These are phyloP conservation scores for Yamadazyma aaseri DNA, from an alignment of 1,139 yeast genomes.

Conservation along the genomic window DNA sequence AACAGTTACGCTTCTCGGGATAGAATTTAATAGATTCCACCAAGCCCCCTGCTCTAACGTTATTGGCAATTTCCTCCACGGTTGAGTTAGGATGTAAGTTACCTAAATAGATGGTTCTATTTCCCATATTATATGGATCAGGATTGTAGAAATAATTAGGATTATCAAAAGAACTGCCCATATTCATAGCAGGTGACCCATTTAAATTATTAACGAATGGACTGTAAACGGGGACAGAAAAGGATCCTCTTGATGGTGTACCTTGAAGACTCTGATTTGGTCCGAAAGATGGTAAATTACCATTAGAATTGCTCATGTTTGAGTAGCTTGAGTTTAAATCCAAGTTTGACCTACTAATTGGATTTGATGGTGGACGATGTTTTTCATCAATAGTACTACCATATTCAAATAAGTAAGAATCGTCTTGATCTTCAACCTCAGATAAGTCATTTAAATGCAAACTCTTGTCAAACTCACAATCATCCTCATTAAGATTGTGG, in stretches of 20 bases:
- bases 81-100: conserved; percentile 46
- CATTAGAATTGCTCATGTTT: not conserved
- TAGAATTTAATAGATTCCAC: conserved; percentile 40
- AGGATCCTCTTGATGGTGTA: conserved; percentile 1
- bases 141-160: conserved; percentile 14
- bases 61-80: conserved; percentile 50
- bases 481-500: conserved; percentile 6
- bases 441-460: not conserved
- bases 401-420: not conserved
- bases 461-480: conserved; percentile 5
- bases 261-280: not conserved
- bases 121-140: conserved; percentile 33
- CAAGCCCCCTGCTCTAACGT: conserved; percentile 49
- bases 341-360: not conserved
- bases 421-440: not conserved
- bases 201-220: conserved; percentile 6
- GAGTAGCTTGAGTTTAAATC: conserved; percentile 1
- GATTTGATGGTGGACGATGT: conserved; percentile 2
- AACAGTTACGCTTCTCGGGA: conserved; percentile 41
- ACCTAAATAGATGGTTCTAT: conserved; percentile 45
- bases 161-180: conserved; percentile 5
- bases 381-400: not conserved
- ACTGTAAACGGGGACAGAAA: conserved; percentile 5
- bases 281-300: not conserved
- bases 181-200: conserved; percentile 3